phyloP scores from a whole-genome alignment of 2,329 filamentous ascomycete species.

The Periconia digitata region DNA sequence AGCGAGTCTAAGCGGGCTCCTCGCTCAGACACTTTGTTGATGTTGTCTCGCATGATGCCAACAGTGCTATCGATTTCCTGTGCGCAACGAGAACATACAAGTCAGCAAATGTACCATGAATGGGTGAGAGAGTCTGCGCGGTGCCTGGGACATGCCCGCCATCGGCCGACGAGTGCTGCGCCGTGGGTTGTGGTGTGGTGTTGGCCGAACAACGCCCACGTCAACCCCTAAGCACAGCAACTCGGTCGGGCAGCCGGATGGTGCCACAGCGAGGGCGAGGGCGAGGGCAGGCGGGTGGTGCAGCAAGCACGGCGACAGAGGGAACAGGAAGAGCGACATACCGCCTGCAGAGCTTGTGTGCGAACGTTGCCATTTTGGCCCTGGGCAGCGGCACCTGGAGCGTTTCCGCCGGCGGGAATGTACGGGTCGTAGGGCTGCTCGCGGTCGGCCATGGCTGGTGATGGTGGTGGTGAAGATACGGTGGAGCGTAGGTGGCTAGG shows the following conservation, averaged over 20 bases:
- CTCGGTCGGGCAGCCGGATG: neutral
- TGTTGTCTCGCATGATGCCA: constrained; percentile 94
- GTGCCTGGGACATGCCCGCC: neutral
- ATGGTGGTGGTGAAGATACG: constrained; percentile 9
- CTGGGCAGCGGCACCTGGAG: constrained; percentile 48
- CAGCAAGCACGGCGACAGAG: neutral
- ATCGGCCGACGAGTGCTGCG: too few relatives aligned
- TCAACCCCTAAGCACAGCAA: neutral
- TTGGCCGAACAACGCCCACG: constrained; percentile 13
- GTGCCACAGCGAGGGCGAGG: neutral
- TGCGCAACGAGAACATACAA: neutral
- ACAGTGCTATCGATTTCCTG: constrained; percentile 98
- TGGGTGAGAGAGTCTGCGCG: neutral
- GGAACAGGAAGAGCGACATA: constrained; percentile 47
- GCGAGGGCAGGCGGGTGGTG: too few relatives aligned
- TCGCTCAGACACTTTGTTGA: constrained; percentile 93
- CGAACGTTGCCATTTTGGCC: constrained; percentile 60
- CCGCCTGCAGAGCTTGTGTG: constrained; percentile 78
- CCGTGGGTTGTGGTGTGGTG: constrained; percentile 5
- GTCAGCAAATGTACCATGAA: constrained; percentile 13
- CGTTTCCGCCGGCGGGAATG: constrained; percentile 69
- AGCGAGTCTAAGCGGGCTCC: constrained; percentile 85
- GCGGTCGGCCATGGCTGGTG: constrained; percentile 57
- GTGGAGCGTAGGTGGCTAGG: constrained; percentile 3
- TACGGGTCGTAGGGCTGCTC: constrained; percentile 83